phyloP scores from a whole-genome alignment of 2,329 filamentous ascomycete genomes.

The Xylaria sp. region DNA sequence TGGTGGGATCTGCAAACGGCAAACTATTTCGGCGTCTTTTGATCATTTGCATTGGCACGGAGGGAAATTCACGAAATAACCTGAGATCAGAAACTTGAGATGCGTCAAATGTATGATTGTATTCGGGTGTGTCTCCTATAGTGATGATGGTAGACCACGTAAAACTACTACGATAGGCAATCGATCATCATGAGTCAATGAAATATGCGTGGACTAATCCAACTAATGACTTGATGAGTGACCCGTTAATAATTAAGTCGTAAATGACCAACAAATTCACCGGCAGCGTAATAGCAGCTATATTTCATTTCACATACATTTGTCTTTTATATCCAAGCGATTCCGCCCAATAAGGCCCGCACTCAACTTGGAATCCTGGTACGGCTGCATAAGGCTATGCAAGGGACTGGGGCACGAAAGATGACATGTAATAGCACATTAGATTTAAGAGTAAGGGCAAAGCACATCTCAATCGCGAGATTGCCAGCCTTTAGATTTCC shows the following conservation, averaged over 20 bases:
- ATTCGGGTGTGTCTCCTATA: slow-evolving; percentile 16
- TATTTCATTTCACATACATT: too few relatives aligned
- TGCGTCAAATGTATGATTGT: slow-evolving; percentile 31
- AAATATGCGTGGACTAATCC: not conserved
- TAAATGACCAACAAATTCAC: not conserved
- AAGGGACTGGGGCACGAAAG: too few relatives aligned
- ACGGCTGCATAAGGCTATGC: too few relatives aligned
- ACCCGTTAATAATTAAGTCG: not conserved
- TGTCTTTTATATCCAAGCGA: too few relatives aligned
- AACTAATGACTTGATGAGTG: not conserved
- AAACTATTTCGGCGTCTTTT: slow-evolving; percentile 40
- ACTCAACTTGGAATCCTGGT: too few relatives aligned
- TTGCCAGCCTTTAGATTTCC: too few relatives aligned
- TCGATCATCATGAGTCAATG: slow-evolving; percentile 28
- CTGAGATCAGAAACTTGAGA: slow-evolving; percentile 25
- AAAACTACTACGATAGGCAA: slow-evolving; percentile 31
- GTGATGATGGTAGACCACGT: slow-evolving; percentile 17
- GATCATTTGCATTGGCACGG: slow-evolving; percentile 34
- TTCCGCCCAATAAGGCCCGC: too few relatives aligned
- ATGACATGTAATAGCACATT: too few relatives aligned
- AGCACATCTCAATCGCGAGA: too few relatives aligned
- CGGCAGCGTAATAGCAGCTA: too few relatives aligned
- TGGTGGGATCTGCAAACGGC: slow-evolving; percentile 29
- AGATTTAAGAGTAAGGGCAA: too few relatives aligned
- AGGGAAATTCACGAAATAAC: slow-evolving; percentile 30